Base-by-base conservation (phyloP, 768 basidiomycete genomes). In the Boletus sensibilis region DNA sequence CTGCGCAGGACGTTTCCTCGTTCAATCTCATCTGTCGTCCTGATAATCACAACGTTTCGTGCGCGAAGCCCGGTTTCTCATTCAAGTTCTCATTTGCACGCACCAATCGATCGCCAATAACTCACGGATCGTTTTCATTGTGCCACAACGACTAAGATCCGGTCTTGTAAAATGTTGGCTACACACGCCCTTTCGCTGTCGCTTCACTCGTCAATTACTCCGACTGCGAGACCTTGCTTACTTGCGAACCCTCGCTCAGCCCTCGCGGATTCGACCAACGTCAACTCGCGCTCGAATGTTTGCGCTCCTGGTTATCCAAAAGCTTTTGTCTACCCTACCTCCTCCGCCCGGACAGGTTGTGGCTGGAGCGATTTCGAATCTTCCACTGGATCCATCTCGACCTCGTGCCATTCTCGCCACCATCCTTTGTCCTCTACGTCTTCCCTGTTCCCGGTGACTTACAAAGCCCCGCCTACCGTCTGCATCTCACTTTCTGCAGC, bases 391-490 rank as follows among this genome's bases (percentile, higher is more conserved):
- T 52, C 53, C 34, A 27, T 27, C 35, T 25, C 53, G 9, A 31
- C 44, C 33, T 35, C 49, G 1, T 25, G 6, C 5, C 43, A 59
- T 25, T 25, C 61, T 51, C 67, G 55, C 20, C 45, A 53, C 16
- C 55, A 53, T 34, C 38, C 49, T 46, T 37, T 47, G 13, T 47
- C 58, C 11, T 34, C 53, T 27, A 25, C 56, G 9, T 37, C 55
- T 20, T 62, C 64, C n/a, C 59, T 55, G 20, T 74, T 65, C 47
- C 54, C 44, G 0, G 56, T 63, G 40, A 53, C 67, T n/a, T 59
- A 44, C 54, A 77, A 77, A 51, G 74, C 74, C 11, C 67, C 68
- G 5, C 73, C 76, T 6, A 77, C 76, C 1, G 70, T 77, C 25
- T 76, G 71, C 7, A 63, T 77, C 43, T 76, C 74, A 0, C 60